phyloP scores from a whole-genome alignment of 495 filamentous ascomycete genomes.

The Penicillium parvum region DNA sequence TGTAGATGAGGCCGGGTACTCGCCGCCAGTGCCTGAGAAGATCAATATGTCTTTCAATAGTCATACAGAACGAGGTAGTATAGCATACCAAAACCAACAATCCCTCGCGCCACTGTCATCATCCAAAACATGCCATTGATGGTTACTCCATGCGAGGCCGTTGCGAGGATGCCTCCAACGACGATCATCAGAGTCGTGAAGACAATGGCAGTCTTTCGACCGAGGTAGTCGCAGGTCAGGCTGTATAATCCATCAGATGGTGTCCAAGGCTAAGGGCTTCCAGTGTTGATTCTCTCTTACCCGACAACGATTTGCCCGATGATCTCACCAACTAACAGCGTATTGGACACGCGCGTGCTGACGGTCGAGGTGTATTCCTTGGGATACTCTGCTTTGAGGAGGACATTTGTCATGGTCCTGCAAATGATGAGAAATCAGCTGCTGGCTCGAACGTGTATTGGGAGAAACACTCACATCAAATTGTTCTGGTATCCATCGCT shows the following conservation, averaged over 20 bases:
- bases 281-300: conserved; percentile 4
- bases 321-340: conserved; percentile 50
- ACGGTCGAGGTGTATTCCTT: conserved; percentile 41
- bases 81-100: conserved; percentile 40
- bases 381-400: conserved; percentile 44
- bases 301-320: conserved; percentile 50
- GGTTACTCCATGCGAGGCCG: conserved; percentile 44
- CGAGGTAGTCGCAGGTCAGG: conserved; percentile 49
- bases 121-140: conserved; percentile 52
- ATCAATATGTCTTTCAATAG: background rate
- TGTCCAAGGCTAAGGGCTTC: background rate
- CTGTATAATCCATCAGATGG: conserved; percentile 9
- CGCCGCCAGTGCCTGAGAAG: conserved; percentile 31
- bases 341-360: conserved; percentile 49
- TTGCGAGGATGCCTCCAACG: conserved; percentile 47
- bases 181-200: conserved; percentile 49
- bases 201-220: conserved; percentile 50
- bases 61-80: background rate
- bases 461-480: conserved; percentile 33
- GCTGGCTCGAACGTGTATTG: background rate
- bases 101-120: conserved; percentile 46
- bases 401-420: conserved; percentile 49
- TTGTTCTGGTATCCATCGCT: conserved; percentile 54
- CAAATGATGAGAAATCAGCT: too few species aligned
- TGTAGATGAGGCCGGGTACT: conserved; percentile 45